phyloP scores from a whole-genome alignment of 2,329 filamentous ascomycete genomes.

The Arachnopeziza araneosa region DNA sequence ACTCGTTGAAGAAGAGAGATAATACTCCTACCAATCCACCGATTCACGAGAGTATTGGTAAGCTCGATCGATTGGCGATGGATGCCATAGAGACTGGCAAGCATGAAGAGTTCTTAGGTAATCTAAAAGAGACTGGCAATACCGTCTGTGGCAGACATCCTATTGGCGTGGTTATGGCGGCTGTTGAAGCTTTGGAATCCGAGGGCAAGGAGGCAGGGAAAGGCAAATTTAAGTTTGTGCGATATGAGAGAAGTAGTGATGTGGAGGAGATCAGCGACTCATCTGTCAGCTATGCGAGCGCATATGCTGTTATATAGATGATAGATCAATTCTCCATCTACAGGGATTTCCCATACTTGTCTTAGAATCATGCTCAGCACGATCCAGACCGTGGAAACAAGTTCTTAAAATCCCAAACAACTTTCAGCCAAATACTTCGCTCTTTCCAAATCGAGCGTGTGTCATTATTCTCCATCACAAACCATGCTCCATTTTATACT shows the following conservation, averaged over 20 bases:
- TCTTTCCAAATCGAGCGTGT: too few relatives aligned
- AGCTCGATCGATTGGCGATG: conserved; percentile 78
- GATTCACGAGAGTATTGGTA: conserved; percentile 81
- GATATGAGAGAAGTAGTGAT: conserved; percentile 82
- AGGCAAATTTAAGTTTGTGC: conserved; percentile 61
- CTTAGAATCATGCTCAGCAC: too few relatives aligned
- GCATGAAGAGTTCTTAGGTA: conserved; percentile 64
- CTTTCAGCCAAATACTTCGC: too few relatives aligned
- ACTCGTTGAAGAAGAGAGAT: conserved; percentile 28
- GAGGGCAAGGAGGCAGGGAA: conserved; percentile 29
- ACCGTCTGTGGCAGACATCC: conserved; percentile 94
- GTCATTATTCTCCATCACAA: background rate
- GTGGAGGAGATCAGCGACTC: conserved; percentile 63
- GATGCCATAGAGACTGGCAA: conserved; percentile 73
- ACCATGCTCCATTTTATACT: background rate
- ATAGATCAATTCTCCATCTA: too few relatives aligned
- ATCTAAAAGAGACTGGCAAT: conserved; percentile 69
- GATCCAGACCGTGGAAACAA: too few relatives aligned
- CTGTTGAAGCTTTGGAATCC: conserved; percentile 58
- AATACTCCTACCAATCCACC: conserved; percentile 37
- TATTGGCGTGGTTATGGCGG: conserved; percentile 89
- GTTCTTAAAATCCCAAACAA: too few relatives aligned
- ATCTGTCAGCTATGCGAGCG: conserved; percentile 93
- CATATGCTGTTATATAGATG: conserved; percentile 63
- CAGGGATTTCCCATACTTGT: too few relatives aligned